A percentile compares a stretch with the other conserved stretches of the same genome.
Conservation (phyloP, 2,329 filamentous ascomycete genomes). For the Neonectria punicea region DNA sequence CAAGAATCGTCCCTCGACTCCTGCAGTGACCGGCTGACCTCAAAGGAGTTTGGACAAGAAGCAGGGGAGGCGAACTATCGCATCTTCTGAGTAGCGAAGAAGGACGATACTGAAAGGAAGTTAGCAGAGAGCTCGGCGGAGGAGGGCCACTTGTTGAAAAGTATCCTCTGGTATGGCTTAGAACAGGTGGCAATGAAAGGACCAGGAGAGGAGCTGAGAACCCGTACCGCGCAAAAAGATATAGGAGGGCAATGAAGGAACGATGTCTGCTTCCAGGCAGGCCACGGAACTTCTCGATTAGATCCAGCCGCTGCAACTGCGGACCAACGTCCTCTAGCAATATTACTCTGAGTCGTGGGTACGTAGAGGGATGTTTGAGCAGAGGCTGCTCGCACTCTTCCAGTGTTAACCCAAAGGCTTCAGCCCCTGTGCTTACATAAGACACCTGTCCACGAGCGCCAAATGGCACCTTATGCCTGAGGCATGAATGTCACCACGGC, state of each 20-base stretch:
- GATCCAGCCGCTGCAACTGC: slow-evolving; percentile 44
- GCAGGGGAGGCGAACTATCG: slow-evolving; percentile 44
- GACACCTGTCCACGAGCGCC: slow-evolving; percentile 21
- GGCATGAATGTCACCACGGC: slow-evolving; percentile 18
- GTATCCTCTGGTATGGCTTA: slow-evolving; percentile 31
- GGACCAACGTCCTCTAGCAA: slow-evolving; percentile 45
- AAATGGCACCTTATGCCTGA: slow-evolving; percentile 34
- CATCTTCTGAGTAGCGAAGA: slow-evolving; percentile 46
- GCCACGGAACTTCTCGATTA: slow-evolving; percentile 43
- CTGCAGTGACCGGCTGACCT: slow-evolving; percentile 88
- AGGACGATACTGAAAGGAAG: slow-evolving; percentile 34
- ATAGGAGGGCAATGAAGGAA: slow-evolving; percentile 45
- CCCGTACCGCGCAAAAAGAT: slow-evolving; percentile 44
- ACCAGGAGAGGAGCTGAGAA: slow-evolving; percentile 16
- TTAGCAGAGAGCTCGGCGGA: slow-evolving; percentile 34
- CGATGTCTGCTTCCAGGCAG: slow-evolving; percentile 54
- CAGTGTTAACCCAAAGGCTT: slow-evolving; percentile 25
- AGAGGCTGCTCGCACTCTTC: slow-evolving; percentile 36
- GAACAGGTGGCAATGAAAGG: slow-evolving; percentile 24
- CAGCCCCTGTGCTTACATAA: slow-evolving; percentile 46
- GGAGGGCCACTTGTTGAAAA: slow-evolving; percentile 23
- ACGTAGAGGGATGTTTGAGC: slow-evolving; percentile 31
- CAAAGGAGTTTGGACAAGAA: slow-evolving; percentile 69
- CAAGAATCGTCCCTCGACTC: slow-evolving; percentile 58
- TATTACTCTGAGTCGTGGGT: slow-evolving; percentile 33